A percentile compares a stretch with the other conserved stretches of the same genome.
Evolutionary conservation across 2,329 filamentous ascomycete species (phyloP).

Genomic region (Cladosporium sp.): DNA sequence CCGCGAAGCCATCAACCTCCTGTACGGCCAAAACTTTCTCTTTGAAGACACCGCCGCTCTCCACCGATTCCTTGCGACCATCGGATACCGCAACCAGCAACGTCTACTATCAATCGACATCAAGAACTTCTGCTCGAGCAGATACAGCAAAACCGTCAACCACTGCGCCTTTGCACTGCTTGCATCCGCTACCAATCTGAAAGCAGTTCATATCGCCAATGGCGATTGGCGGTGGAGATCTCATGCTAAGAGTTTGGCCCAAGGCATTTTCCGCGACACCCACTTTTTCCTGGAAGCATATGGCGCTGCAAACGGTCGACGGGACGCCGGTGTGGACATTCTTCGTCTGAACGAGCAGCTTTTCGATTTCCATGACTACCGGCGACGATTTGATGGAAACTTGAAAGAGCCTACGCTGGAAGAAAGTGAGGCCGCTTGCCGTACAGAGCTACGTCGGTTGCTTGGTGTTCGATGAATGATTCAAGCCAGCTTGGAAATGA

Average conservation of each 20-base stretch:
- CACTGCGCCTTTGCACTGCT: constrained; percentile 21
- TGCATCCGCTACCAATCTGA: constrained; percentile 23
- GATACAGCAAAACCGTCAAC: neutral
- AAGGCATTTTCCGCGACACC: constrained; percentile 22
- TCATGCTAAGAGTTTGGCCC: constrained; percentile 15
- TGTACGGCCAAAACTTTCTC: constrained; percentile 24
- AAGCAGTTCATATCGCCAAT: constrained; percentile 22
- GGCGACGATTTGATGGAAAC: neutral
- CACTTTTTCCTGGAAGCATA: constrained; percentile 25
- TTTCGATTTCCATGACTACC: constrained; percentile 11
- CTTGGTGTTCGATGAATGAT: neutral
- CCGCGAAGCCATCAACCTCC: constrained; percentile 21
- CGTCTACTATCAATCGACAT: constrained; percentile 22
- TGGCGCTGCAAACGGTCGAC: constrained; percentile 19
- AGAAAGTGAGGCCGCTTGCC: too few species aligned
- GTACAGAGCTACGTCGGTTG: neutral
- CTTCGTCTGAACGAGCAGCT: constrained; percentile 19
- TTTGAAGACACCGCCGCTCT: constrained; percentile 24
- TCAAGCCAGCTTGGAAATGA: too few species aligned
- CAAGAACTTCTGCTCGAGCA: constrained; percentile 19
- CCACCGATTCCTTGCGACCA: constrained; percentile 23
- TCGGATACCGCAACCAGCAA: constrained; percentile 22
- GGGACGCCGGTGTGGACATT: constrained; percentile 24
- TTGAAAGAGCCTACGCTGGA: neutral
- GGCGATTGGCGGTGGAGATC: neutral